Evolutionary conservation across 2,329 filamentous ascomycete species (phyloP), one percentile per base, ranked within the genome.

Genomic region (Colletotrichum acutatum): DNA sequence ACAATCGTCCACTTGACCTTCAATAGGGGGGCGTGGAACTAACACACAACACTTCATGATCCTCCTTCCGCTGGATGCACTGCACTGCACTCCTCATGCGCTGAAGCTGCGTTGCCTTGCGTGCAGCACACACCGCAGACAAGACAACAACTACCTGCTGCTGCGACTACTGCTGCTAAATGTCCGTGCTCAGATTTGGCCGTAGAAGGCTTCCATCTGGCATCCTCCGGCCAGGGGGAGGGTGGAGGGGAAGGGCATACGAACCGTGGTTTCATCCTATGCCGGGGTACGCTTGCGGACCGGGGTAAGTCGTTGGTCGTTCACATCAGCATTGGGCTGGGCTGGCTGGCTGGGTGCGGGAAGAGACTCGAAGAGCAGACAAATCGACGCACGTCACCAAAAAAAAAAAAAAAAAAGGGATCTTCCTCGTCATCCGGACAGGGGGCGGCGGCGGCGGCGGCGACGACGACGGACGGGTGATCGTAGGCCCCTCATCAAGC

Each of bases 171-270:
- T 54, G 60, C 67, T 52, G 58, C 32, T 69, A 68, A 73, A 70
- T 68, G 72, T 74, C 72, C 66, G 72, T 74, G 70, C 72, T 70
- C 61, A 63, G 56, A 74, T 74, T 74, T 71, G 68, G 71, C 67
- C 61, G 62, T 58, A 66, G 61, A 72, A 70, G 70, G 28, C 70
- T 70, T 72, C 70, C 66, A 72, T 69, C 66, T 72, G 59, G 16
- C 46, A 64, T 64, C 26, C 19, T 34, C 64, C 58, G 68, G 42
- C 37, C 46, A 64, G 54, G 34, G 68, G 24, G 26, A 8, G 58
- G 66, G 66, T 11, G 74, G 72, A 72, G 37, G 37, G 37, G 37
- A 42, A 16, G 37, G 5, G 71, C 19, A 49, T 49, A 37, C 30
- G 32, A 59, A 42, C 74, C 69, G 49, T 61, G 59, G 74, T 75